A percentile compares a stretch with the other conserved stretches of the same genome.
Conservation (phyloP, 768 basidiomycete genomes). For the Grammothele lineata region DNA sequence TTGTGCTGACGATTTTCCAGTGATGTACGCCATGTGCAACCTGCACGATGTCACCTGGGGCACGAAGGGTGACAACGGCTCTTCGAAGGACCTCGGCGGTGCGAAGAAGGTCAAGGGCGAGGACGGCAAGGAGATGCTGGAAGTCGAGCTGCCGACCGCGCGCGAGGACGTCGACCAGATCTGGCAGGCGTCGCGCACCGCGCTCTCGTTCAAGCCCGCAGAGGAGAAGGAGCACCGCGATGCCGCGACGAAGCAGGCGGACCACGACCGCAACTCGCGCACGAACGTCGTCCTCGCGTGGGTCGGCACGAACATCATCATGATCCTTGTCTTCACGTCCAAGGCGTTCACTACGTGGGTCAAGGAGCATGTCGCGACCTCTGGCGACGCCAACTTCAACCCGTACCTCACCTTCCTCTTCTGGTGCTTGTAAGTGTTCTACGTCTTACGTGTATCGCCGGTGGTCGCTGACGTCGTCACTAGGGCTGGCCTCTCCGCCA, state of each 20-base stretch:
- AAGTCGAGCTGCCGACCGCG: constrained; percentile 77
- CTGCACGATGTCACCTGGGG: constrained; percentile 90
- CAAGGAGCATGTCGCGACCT: constrained; percentile 46
- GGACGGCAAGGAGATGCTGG: constrained; percentile 82
- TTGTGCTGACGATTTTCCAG: constrained; percentile 26
- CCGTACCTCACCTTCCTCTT: constrained; percentile 88
- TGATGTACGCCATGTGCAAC: constrained; percentile 96
- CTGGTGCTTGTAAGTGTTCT: constrained; percentile 44
- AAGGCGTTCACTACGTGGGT: constrained; percentile 75
- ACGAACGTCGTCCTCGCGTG: constrained; percentile 83
- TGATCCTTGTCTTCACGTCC: constrained; percentile 77
- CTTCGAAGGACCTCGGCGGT: constrained; percentile 83
- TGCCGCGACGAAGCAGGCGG: constrained; percentile 84
- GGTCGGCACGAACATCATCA: constrained; percentile 80
- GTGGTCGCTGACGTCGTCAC: not conserved
- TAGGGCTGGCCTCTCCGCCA: constrained; percentile 74
- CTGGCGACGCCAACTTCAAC: constrained; percentile 61
- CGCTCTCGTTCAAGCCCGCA: constrained; percentile 65
- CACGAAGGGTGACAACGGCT: constrained; percentile 88
- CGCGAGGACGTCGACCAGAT: constrained; percentile 86
- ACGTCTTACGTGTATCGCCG: not conserved
- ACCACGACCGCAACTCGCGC: constrained; percentile 78
- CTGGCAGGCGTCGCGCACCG: constrained; percentile 72
- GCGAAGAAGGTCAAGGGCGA: constrained; percentile 87
- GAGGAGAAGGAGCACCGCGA: constrained; percentile 79